Evolutionary conservation across 805 yeast species (phyloP).

Genomic region (Suhomyces sp.): DNA sequence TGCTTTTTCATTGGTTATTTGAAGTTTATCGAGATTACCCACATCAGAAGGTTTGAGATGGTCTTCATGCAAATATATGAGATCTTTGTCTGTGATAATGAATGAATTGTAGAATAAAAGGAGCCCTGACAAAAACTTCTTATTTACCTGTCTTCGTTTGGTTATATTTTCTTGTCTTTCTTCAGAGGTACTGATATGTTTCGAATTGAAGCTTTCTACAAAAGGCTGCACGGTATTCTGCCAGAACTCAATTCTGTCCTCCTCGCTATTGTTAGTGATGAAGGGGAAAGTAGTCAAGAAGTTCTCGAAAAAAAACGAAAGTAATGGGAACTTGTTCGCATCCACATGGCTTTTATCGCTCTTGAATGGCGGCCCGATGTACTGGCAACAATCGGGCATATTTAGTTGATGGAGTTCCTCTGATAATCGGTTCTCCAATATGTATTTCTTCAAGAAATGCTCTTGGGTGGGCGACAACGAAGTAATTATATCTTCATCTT

Average conservation of each 20-base stretch:
- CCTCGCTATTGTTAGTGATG: slow-evolving; percentile 46
- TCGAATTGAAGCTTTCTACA: slow-evolving; percentile 70
- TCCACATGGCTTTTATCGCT: slow-evolving; percentile 30
- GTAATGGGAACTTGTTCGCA: slow-evolving; percentile 51
- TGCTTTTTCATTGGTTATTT: not conserved
- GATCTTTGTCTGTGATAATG: slow-evolving; percentile 58
- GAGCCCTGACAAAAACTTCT: slow-evolving; percentile 59
- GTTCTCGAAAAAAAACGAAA: slow-evolving; percentile 60
- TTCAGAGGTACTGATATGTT: slow-evolving; percentile 66
- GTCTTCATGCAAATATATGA: slow-evolving; percentile 37
- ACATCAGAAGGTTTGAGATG: slow-evolving; percentile 37
- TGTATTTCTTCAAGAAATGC: slow-evolving; percentile 82
- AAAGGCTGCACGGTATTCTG: slow-evolving; percentile 73
- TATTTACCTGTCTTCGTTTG: slow-evolving; percentile 57
- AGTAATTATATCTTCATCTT: not conserved
- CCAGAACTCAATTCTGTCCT: slow-evolving; percentile 64
- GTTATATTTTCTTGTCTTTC: slow-evolving; percentile 73
- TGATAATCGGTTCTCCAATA: slow-evolving; percentile 59
- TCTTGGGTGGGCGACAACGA: slow-evolving; percentile 63
- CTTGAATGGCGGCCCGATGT: slow-evolving; percentile 77
- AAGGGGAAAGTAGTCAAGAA: slow-evolving; percentile 76
- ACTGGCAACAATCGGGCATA: slow-evolving; percentile 59
- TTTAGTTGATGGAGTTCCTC: slow-evolving; percentile 60
- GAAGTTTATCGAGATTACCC: slow-evolving; percentile 33
- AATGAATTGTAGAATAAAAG: slow-evolving; percentile 74